These are phyloP conservation scores for Pascua guehoae DNA, from an alignment of 1,284 basidiomycete genomes.

Conservation along the genomic window DNA sequence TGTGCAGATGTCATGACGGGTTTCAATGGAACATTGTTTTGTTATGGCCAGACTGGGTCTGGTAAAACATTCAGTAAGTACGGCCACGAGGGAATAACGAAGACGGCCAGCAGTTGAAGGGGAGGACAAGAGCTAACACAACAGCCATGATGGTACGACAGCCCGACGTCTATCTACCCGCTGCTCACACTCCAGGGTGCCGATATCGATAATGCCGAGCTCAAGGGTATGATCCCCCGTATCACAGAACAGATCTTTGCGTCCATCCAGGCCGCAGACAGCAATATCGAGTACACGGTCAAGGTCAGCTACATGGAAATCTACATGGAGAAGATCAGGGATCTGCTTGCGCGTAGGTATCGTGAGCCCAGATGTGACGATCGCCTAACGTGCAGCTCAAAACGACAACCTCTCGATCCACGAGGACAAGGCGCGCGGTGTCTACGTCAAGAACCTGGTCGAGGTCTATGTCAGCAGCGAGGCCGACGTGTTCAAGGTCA, in stretches of 20 bases:
- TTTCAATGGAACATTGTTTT: slow-evolving; percentile 98
- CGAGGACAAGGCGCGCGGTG: slow-evolving; percentile 95
- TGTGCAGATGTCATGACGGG: slow-evolving; percentile 91
- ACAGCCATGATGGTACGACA: slow-evolving; percentile 79
- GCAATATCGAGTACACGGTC: slow-evolving; percentile 95
- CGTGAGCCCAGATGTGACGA: too few species aligned
- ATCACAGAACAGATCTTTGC: slow-evolving; percentile 99
- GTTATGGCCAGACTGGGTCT: slow-evolving; percentile 97
- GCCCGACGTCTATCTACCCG: neutral
- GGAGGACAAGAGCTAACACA: slow-evolving; percentile 9
- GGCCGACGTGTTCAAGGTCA: slow-evolving; percentile 97
- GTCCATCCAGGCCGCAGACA: slow-evolving; percentile 91
- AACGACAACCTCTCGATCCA: slow-evolving; percentile 99
- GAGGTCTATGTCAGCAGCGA: slow-evolving; percentile 98
- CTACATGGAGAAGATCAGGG: slow-evolving; percentile 94
- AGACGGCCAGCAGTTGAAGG: slow-evolving; percentile 1
- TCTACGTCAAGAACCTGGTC: slow-evolving; percentile 96
- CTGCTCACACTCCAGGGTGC: slow-evolving; percentile 64
- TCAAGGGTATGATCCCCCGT: slow-evolving; percentile 95
- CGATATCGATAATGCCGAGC: slow-evolving; percentile 86
- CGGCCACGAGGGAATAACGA: neutral
- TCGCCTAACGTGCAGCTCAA: slow-evolving; percentile 61
- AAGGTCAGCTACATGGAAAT: slow-evolving; percentile 99
- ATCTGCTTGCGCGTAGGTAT: slow-evolving; percentile 86
- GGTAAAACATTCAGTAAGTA: slow-evolving; percentile 75